Conservation (phyloP, 164 flowering plant species). For the Macadamia integrifolia region DNA sequence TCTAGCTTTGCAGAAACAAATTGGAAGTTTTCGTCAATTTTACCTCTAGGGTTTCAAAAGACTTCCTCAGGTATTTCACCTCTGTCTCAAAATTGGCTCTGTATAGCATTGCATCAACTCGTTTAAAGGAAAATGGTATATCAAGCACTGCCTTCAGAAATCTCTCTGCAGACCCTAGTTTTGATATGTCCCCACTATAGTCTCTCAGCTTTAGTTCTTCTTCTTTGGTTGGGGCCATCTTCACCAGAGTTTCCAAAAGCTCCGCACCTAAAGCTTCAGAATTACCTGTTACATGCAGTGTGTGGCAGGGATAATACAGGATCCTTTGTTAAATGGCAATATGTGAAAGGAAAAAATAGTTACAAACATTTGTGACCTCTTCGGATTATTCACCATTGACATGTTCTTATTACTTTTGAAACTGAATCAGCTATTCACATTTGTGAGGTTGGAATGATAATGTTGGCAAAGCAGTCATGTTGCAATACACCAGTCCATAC, state of each 20-base stretch:
- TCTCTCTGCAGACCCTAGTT: slow-evolving; percentile 90
- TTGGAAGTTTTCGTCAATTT: slow-evolving; percentile 1
- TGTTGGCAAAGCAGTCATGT: background rate
- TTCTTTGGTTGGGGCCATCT: slow-evolving; percentile 99
- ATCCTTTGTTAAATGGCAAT: background rate
- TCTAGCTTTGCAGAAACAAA: background rate
- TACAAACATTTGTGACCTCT: background rate
- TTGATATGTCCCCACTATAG: slow-evolving; percentile 68
- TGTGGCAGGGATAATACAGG: background rate
- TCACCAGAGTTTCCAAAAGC: slow-evolving; percentile 85
- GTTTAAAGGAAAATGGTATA: slow-evolving; percentile 88
- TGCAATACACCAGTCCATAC: background rate
- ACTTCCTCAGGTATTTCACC: slow-evolving; percentile 69
- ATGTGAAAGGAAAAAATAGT: background rate
- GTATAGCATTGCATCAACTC: slow-evolving; percentile 95
- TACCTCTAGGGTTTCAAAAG: slow-evolving; percentile 94
- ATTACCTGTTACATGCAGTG: slow-evolving; percentile 47
- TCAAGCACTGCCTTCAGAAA: slow-evolving; percentile 83
- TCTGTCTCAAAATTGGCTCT: slow-evolving; percentile 90
- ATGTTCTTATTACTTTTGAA: background rate
- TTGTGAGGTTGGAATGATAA: background rate
- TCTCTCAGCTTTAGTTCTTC: slow-evolving; percentile 89
- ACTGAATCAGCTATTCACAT: background rate
- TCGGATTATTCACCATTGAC: background rate
- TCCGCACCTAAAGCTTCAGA: slow-evolving; percentile 82